A percentile compares a stretch with the other conserved stretches of the same genome.
Evolutionary conservation across 257 asterid genomes (phyloP).

Genomic region (Paraleonurus japonicus): DNA sequence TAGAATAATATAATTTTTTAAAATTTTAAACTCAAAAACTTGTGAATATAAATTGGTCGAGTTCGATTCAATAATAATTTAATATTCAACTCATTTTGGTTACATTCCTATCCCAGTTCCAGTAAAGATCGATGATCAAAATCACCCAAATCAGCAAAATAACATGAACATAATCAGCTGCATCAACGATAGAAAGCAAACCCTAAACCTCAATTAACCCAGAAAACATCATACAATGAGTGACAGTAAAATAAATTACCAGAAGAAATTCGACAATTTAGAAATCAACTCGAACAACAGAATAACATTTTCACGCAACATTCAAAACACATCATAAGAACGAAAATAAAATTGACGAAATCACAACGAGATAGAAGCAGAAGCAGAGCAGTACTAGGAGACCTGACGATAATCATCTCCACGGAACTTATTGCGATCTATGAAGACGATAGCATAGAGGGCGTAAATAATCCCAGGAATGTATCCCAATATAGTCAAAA

Average conservation of each 20-base stretch:
- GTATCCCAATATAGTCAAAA: slow-evolving; percentile 67
- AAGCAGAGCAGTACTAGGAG: slow-evolving; percentile 31
- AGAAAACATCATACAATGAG: not conserved
- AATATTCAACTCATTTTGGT: no score
- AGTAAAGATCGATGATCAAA: not conserved
- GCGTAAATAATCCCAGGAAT: slow-evolving; percentile 76
- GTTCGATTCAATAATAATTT: no score
- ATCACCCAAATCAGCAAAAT: not conserved
- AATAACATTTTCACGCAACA: not conserved
- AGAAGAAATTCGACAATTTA: not conserved
- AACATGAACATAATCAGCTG: not conserved
- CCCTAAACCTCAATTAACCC: not conserved
- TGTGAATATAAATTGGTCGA: no score
- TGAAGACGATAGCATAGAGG: slow-evolving; percentile 60
- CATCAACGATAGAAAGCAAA: not conserved
- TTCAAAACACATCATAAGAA: not conserved
- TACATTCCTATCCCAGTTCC: no score
- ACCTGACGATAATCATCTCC: slow-evolving; percentile 40
- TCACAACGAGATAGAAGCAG: not conserved
- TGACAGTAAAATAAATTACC: not conserved
- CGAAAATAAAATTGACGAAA: not conserved
- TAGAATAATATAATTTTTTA: no score
- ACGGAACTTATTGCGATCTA: slow-evolving; percentile 48
- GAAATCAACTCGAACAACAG: not conserved
- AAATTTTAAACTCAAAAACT: no score